A percentile compares a stretch with the other conserved stretches of the same genome.
phyloP scores from a whole-genome alignment of 768 basidiomycete genomes.

The Collybia sp. region DNA sequence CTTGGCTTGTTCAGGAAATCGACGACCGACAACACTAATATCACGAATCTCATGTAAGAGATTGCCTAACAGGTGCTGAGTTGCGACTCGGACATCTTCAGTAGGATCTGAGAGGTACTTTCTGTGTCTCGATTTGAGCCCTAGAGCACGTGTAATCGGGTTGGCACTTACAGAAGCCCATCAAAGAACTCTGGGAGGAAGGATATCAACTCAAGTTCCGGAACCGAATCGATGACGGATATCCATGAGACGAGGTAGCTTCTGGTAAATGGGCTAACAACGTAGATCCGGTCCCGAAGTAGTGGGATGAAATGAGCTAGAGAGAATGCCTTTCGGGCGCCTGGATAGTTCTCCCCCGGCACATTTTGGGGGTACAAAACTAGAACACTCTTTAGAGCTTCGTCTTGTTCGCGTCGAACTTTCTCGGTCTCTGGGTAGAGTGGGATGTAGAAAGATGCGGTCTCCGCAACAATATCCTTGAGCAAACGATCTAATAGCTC shows the following conservation, averaged over 20 bases:
- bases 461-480: slow-evolving; percentile 97
- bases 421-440: slow-evolving; percentile 79
- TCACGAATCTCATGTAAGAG: slow-evolving; percentile 90
- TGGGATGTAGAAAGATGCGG: slow-evolving; percentile 91
- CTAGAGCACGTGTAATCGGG: slow-evolving; percentile 2
- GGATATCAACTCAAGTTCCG: slow-evolving; percentile 91
- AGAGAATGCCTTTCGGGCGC: slow-evolving; percentile 79
- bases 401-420: slow-evolving; percentile 53
- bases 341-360: slow-evolving; percentile 31
- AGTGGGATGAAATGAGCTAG: slow-evolving; percentile 93
- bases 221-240: slow-evolving; percentile 90
- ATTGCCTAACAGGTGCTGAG: slow-evolving; percentile 84
- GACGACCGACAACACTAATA: slow-evolving; percentile 70
- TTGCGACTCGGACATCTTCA: slow-evolving; percentile 87
- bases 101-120: slow-evolving; percentile 96
- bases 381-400: slow-evolving; percentile 48
- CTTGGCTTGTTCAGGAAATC: slow-evolving; percentile 51
- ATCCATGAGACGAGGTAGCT: slow-evolving; percentile 99
- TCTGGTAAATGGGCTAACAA: slow-evolving; percentile 91
- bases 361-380: slow-evolving; percentile 58
- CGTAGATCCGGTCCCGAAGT: slow-evolving; percentile 88
- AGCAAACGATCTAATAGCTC: slow-evolving; percentile 95
- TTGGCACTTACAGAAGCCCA: slow-evolving; percentile 73
- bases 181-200: slow-evolving; percentile 95
- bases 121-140: slow-evolving; percentile 30